Evolutionary conservation across 768 basidiomycete genomes (phyloP), one percentile per base, ranked within the genome.

Genomic region (Gyrodon lividus): DNA sequence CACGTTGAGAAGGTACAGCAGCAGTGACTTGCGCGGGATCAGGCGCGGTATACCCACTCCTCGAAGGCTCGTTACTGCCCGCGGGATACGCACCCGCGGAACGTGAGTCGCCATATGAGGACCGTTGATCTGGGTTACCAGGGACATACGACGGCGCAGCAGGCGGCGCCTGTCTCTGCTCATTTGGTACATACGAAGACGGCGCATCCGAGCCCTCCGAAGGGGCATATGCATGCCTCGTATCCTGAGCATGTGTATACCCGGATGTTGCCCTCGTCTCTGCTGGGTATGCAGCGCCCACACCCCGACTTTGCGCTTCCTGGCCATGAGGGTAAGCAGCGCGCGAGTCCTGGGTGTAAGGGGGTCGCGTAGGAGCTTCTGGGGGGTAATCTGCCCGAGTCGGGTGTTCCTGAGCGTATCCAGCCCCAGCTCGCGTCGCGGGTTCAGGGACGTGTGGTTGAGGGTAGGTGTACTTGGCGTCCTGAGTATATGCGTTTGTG

Each of bases 31-130:
- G 34, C 4, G 50, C 54, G 10, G 62, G 20, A 22, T 63, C 63
- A 26, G 63, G 24, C 13, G 55, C 46, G 10, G 55, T 37, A 31
- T 55, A 66, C 16, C 48, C 52, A 35, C 44, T 28, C 28, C 56
- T 48, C 31, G 61, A 46, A 20, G 56, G 26, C 8, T 57, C 64
- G 17, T 14, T 41, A 23, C 41, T 54, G 6, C 40, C n/a, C 5
- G 44, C 40, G 0, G 53, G 33, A 52, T 65, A 65, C 26, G 51
- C 34, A 52, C 48, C 48, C 5, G 48, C 37, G 43, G 64, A 41
- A 42, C 64, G 63, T 14, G 63, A 55, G 51, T 66, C 60, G 6
- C 48, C 54, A 47, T 66, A 60, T 19, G 63, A 52, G 39, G 63
- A 10, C 6, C 62, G 55, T 4, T 59, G 63, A 31, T 51, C 51